Evolutionary conservation across 768 basidiomycete genomes (phyloP).

Genomic region (Suillus discolor): DNA sequence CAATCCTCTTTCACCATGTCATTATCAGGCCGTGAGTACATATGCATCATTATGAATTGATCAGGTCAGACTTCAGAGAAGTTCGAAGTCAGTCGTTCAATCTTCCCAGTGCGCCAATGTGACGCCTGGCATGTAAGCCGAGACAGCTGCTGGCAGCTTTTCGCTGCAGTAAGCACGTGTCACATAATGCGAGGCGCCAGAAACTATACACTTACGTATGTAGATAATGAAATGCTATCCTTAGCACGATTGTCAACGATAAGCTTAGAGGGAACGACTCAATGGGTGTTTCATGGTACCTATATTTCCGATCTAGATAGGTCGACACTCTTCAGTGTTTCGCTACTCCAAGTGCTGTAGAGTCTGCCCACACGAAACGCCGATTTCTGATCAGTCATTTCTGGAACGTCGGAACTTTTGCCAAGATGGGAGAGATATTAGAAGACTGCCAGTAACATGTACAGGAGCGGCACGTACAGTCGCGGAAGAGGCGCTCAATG

Average conservation of each 20-base stretch:
- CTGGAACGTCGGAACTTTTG: background rate
- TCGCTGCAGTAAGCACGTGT: background rate
- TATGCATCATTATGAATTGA: too few species aligned
- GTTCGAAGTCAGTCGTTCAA: background rate
- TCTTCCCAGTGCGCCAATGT: background rate
- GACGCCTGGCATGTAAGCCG: background rate
- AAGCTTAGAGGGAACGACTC: background rate
- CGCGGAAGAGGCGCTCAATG: background rate
- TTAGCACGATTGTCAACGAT: background rate
- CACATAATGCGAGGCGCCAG: background rate
- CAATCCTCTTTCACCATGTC: background rate
- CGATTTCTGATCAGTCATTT: background rate
- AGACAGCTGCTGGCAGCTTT: background rate
- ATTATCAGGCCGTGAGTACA: background rate
- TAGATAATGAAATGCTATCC: background rate
- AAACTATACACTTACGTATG: background rate
- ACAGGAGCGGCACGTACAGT: background rate
- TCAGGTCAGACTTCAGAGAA: too few species aligned
- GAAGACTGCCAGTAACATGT: background rate
- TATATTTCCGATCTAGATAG: background rate
- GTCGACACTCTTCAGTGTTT: background rate
- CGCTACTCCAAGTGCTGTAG: background rate
- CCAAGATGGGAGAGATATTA: background rate
- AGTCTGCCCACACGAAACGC: background rate
- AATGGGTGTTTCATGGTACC: background rate